Conservation (phyloP, 2,329 filamentous ascomycete genomes). For the Colletotrichum noveboracense region DNA sequence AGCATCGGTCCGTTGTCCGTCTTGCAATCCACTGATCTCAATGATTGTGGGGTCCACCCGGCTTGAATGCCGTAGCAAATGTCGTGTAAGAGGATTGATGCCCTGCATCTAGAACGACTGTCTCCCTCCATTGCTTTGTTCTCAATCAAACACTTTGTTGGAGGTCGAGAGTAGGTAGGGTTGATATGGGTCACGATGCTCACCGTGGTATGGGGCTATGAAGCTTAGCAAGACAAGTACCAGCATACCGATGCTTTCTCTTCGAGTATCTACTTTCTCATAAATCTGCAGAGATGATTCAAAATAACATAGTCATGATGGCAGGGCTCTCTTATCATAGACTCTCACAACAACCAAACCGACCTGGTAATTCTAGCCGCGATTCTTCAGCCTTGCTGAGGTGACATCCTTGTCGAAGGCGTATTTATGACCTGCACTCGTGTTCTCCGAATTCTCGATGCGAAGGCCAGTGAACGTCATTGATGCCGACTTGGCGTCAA, state of each 20-base stretch:
- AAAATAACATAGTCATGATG: accelerated
- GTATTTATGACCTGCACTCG: neutral
- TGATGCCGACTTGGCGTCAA: neutral
- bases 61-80: neutral
- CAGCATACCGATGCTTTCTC: neutral
- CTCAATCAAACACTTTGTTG: neutral
- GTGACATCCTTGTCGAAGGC: neutral
- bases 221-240: neutral
- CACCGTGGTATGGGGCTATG: neutral
- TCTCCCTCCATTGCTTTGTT: accelerated
- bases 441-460: neutral
- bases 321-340: neutral
- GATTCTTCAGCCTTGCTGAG: neutral
- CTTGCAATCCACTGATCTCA: neutral
- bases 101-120: accelerated
- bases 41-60: neutral
- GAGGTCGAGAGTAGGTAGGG: accelerated
- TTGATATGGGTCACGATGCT: neutral
- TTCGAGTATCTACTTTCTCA: neutral
- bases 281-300: neutral
- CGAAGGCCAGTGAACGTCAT: neutral
- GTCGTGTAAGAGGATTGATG: accelerated
- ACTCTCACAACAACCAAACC: accelerated
- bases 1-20: neutral
- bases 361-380: neutral